Evolutionary conservation across 805 yeast species (phyloP).

Genomic region (Torulaspora quercuum): DNA sequence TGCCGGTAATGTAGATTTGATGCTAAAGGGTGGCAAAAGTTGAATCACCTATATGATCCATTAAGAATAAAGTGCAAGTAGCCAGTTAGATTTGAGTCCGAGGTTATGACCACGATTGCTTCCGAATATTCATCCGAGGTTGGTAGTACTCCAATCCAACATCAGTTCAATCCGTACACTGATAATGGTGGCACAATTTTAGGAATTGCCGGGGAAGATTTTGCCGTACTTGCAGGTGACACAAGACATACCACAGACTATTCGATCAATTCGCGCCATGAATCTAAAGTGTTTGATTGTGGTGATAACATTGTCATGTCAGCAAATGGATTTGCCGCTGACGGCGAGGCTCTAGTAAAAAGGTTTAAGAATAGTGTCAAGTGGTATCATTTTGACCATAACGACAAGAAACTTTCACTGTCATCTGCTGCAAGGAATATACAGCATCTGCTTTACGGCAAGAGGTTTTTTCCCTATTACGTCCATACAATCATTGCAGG

Average conservation of each 20-base stretch:
- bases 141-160: conserved; percentile 70
- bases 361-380: conserved; percentile 61
- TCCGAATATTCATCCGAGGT: conserved; percentile 63
- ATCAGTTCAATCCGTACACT: conserved; percentile 86
- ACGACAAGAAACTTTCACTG: conserved; percentile 60
- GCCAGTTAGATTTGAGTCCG: conserved; percentile 1
- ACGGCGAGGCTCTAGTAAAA: conserved; percentile 79
- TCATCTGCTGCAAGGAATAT: conserved; percentile 83
- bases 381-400: conserved; percentile 92
- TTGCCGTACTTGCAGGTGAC: conserved; percentile 95
- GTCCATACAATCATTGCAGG: conserved; percentile 95
- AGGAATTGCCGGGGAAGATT: conserved; percentile 97
- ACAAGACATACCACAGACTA: conserved; percentile 96
- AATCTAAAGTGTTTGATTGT: conserved; percentile 81
- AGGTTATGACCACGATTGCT: conserved; percentile 45
- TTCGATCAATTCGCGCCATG: conserved; percentile 87
- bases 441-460: conserved; percentile 86
- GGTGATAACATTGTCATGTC: conserved; percentile 86
- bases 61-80: background rate
- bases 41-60: background rate
- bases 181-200: conserved; percentile 97
- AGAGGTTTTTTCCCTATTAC: conserved; percentile 94
- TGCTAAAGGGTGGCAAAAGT: conserved; percentile 21
- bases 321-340: conserved; percentile 97
- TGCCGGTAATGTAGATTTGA: background rate